Conservation (phyloP, 1,139 yeast species). For the Suhomyces anneliseae region DNA sequence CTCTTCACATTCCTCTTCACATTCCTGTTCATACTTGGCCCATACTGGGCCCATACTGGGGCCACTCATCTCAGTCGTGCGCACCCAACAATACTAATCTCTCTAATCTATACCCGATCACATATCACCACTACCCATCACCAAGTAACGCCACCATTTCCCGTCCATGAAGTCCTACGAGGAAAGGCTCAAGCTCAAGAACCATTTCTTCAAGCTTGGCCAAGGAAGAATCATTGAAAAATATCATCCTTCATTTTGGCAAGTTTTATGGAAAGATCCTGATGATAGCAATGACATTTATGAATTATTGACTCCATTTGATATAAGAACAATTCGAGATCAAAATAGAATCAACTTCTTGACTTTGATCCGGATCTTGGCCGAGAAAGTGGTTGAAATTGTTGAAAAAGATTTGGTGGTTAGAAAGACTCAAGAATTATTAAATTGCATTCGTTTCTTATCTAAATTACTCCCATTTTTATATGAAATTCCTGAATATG, state of each 20-base stretch:
- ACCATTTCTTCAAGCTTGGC: slow-evolving; percentile 62
- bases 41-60: too few species aligned
- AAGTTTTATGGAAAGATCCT: slow-evolving; percentile 34
- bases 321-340: slow-evolving; percentile 60
- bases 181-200: slow-evolving; percentile 60
- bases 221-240: slow-evolving; percentile 51
- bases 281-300: slow-evolving; percentile 46
- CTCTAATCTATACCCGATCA: not conserved
- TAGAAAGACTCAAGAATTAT: slow-evolving; percentile 17
- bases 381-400: slow-evolving; percentile 29
- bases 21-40: too few species aligned
- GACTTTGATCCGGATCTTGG: slow-evolving; percentile 48
- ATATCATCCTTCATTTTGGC: slow-evolving; percentile 55
- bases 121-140: not conserved
- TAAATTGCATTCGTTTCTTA: slow-evolving; percentile 66
- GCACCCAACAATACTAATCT: not conserved
- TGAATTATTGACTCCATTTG: slow-evolving; percentile 48
- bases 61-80: not conserved
- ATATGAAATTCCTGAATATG: slow-evolving; percentile 51
- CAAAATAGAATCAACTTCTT: slow-evolving; percentile 57
- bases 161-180: slow-evolving; percentile 67
- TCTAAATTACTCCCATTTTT: slow-evolving; percentile 68
- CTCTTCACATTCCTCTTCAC: too few species aligned
- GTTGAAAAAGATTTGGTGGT: slow-evolving; percentile 2
- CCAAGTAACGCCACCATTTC: not conserved